These are phyloP conservation scores for Smittium culicis DNA, from an alignment of 371 early-diverging fungal genomes.

Conservation along the genomic window DNA sequence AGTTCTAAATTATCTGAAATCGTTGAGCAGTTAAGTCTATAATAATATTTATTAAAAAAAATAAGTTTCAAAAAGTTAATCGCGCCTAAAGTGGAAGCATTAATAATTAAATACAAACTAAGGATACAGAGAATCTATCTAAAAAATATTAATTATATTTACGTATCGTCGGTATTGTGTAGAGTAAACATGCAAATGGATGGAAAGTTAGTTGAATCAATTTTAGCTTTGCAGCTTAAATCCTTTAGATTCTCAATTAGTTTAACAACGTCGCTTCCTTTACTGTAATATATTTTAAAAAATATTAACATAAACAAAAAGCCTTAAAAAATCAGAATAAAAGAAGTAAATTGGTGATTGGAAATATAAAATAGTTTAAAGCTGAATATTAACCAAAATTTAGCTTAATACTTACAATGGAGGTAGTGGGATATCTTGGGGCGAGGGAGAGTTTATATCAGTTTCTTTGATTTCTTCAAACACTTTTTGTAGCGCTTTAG, in stretches of 20 bases:
- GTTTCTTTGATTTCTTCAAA: not conserved
- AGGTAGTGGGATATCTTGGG: not conserved
- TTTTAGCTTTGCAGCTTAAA: slow-evolving; percentile 57
- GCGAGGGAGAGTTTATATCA: not conserved
- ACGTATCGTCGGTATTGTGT: slow-evolving; percentile 78
- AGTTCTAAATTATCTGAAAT: slow-evolving; percentile 63
- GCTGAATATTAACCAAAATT: not conserved
- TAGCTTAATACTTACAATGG: not conserved
- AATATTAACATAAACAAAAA: not conserved
- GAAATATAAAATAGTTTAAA: too few relatives aligned
- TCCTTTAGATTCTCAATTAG: slow-evolving; percentile 72
- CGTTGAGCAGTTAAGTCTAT: slow-evolving; percentile 38
- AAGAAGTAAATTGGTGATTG: too few relatives aligned
- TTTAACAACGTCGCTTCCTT: slow-evolving; percentile 52
- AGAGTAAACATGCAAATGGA: slow-evolving; percentile 96
- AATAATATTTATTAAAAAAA: not conserved
- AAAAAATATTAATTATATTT: not conserved
- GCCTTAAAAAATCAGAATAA: too few relatives aligned
- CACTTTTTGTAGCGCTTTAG: not conserved
- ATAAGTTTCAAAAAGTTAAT: not conserved
- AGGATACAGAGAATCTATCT: not conserved
- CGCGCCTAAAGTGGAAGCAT: slow-evolving; percentile 7
- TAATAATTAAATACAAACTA: too few relatives aligned
- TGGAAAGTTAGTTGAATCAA: slow-evolving; percentile 67
- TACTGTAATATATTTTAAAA: slow-evolving; percentile 11